These are phyloP conservation scores for Gilbertella persicaria DNA, from an alignment of 371 early-diverging fungal genomes.

Conservation along the genomic window DNA sequence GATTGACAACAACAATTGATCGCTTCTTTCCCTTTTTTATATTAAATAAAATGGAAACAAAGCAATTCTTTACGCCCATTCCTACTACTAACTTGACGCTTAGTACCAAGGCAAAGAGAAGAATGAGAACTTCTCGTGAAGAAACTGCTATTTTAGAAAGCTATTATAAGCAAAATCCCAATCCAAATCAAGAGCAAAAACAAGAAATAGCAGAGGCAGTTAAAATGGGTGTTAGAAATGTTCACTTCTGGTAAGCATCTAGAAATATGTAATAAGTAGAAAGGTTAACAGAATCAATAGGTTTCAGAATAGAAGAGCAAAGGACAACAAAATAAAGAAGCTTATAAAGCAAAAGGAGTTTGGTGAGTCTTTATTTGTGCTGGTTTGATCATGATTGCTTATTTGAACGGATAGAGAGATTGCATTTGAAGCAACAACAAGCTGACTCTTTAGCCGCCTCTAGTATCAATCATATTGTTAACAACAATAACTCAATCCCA, in stretches of 20 bases:
- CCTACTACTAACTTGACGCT: slow-evolving; percentile 1
- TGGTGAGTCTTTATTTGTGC: neutral
- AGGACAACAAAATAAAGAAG: slow-evolving; percentile 24
- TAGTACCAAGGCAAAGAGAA: slow-evolving; percentile 22
- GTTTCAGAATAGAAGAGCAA: slow-evolving; percentile 37
- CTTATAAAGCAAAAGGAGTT: neutral
- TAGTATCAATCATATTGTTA: no score
- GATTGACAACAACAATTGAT: neutral
- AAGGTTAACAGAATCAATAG: slow-evolving; percentile 3
- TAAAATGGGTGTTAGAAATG: slow-evolving; percentile 23
- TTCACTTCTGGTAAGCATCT: slow-evolving; percentile 36
- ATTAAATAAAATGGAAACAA: neutral
- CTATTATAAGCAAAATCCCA: slow-evolving; percentile 20
- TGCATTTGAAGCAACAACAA: neutral
- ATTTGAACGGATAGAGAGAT: neutral
- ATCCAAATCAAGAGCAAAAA: slow-evolving; percentile 22
- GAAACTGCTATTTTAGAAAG: slow-evolving; percentile 18
- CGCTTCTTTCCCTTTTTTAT: slow-evolving; percentile 1
- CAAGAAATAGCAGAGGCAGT: slow-evolving; percentile 19
- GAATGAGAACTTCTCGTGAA: slow-evolving; percentile 26
- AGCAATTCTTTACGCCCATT: neutral
- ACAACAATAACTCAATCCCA: no score
- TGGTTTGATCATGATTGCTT: no score
- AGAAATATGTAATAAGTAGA: neutral
- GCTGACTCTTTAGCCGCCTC: no score